These are phyloP conservation scores for Beta vulgaris DNA, from an alignment of 148 eudicot genomes.

Conservation along the genomic window DNA sequence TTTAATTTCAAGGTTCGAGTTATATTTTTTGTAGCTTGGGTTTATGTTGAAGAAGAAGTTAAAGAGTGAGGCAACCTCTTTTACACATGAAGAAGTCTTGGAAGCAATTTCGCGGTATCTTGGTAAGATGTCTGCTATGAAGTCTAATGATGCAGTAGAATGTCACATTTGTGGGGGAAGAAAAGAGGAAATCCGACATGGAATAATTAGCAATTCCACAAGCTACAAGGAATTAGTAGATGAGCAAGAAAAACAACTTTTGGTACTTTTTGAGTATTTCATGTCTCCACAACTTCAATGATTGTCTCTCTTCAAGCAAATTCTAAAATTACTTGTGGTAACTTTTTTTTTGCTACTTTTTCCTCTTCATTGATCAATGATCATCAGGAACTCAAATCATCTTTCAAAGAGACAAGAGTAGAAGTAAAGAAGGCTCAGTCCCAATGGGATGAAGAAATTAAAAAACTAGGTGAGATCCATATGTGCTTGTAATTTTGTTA, in stretches of 20 bases:
- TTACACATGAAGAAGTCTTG: conserved; percentile 58
- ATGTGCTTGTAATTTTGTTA: background rate
- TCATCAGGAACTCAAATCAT: conserved; percentile 60
- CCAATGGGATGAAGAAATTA: conserved; percentile 70
- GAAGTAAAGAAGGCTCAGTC: conserved; percentile 51
- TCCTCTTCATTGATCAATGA: background rate
- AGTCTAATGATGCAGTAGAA: conserved; percentile 47
- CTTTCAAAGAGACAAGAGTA: conserved; percentile 45
- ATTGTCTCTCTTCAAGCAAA: background rate
- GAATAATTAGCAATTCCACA: conserved; percentile 17
- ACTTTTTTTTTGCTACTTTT: too few species aligned
- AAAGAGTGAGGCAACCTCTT: conserved; percentile 41
- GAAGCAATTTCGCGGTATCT: conserved; percentile 66
- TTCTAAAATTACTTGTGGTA: background rate
- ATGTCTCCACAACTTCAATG: background rate
- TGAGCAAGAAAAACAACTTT: conserved; percentile 62
- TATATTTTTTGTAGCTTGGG: conserved; percentile 52
- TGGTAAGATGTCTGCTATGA: conserved; percentile 34
- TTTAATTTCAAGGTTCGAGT: background rate
- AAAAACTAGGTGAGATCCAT: conserved; percentile 53
- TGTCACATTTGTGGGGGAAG: conserved; percentile 77
- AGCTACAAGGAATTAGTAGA: conserved; percentile 39
- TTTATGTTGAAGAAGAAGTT: conserved; percentile 55
- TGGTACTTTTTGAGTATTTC: conserved; percentile 36
- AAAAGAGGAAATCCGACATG: conserved; percentile 28